Evolutionary conservation across 805 yeast genomes (phyloP).

Genomic region (Candida yuanshanica): DNA sequence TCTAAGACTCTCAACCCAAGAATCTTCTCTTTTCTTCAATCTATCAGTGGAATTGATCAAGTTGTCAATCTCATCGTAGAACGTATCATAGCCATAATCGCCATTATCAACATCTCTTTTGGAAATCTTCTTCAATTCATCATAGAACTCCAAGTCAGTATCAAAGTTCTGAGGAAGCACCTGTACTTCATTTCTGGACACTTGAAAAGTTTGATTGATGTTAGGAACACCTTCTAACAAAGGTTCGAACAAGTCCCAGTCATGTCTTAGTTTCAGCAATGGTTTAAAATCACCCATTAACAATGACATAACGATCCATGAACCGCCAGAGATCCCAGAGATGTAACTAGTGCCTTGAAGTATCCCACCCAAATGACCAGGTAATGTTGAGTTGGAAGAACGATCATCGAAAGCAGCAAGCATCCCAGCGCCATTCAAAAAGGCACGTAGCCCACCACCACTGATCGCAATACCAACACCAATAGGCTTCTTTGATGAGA

Average conservation of each 20-base stretch:
- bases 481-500: slow-evolving; percentile 22
- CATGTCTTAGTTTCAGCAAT: slow-evolving; percentile 28
- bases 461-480: slow-evolving; percentile 58
- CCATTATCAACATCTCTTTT: slow-evolving; percentile 7
- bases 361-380: slow-evolving; percentile 64
- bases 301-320: slow-evolving; percentile 54
- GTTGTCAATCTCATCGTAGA: slow-evolving; percentile 18
- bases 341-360: slow-evolving; percentile 66
- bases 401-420: slow-evolving; percentile 74
- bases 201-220: slow-evolving; percentile 34
- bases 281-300: slow-evolving; percentile 35
- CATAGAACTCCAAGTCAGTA: slow-evolving; percentile 19
- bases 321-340: slow-evolving; percentile 79
- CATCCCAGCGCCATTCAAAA: slow-evolving; percentile 81
- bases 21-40: slow-evolving; percentile 12
- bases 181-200: slow-evolving; percentile 23
- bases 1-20: slow-evolving; percentile 19
- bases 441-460: slow-evolving; percentile 91
- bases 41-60: slow-evolving; percentile 7
- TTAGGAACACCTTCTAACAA: slow-evolving; percentile 54
- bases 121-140: slow-evolving; percentile 14
- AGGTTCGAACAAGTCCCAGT: slow-evolving; percentile 42
- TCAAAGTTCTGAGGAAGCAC: slow-evolving; percentile 19
- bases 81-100: slow-evolving; percentile 11
- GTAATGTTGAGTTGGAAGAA: slow-evolving; percentile 46